These are phyloP conservation scores for Clitopilus passeckerianus DNA, from an alignment of 768 basidiomycete genomes.

Conservation along the genomic window DNA sequence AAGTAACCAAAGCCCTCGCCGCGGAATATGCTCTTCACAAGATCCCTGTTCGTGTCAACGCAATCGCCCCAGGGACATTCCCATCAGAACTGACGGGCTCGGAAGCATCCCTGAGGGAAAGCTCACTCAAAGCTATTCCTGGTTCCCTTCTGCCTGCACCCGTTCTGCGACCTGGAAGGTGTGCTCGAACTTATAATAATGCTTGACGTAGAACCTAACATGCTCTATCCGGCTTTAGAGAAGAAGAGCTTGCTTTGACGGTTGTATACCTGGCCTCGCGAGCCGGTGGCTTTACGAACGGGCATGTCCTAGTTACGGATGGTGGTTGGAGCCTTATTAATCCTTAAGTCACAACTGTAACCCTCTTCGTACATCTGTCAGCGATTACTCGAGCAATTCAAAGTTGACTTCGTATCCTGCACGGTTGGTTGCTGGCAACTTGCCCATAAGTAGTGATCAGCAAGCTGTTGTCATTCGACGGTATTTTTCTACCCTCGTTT, in stretches of 20 bases:
- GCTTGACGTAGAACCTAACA: too few species aligned
- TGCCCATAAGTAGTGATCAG: too few species aligned
- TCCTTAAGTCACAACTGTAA: not conserved
- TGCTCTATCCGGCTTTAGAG: not conserved
- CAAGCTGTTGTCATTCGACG: too few species aligned
- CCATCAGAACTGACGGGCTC: constrained; percentile 15
- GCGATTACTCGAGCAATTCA: too few species aligned
- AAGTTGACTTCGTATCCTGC: too few species aligned
- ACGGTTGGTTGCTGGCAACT: too few species aligned
- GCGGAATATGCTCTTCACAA: constrained; percentile 18
- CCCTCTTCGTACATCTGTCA: too few species aligned
- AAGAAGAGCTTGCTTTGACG: constrained; percentile 5
- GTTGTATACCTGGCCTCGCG: constrained; percentile 4
- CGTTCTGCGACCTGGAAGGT: not conserved
- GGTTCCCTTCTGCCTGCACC: not conserved
- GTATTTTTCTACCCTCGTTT: too few species aligned
- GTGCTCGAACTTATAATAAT: not conserved
- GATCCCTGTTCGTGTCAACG: constrained; percentile 18
- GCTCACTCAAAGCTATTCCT: not conserved
- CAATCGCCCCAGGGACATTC: constrained; percentile 19
- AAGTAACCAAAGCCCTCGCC: constrained; percentile 19
- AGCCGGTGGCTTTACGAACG: constrained; percentile 1
- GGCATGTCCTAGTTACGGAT: not conserved
- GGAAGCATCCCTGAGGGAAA: not conserved
- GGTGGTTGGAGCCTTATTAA: not conserved